Evolutionary conservation across 768 basidiomycete genomes (phyloP), one percentile per base, ranked within the genome.

Genomic region (Leccinum uliginosum): DNA sequence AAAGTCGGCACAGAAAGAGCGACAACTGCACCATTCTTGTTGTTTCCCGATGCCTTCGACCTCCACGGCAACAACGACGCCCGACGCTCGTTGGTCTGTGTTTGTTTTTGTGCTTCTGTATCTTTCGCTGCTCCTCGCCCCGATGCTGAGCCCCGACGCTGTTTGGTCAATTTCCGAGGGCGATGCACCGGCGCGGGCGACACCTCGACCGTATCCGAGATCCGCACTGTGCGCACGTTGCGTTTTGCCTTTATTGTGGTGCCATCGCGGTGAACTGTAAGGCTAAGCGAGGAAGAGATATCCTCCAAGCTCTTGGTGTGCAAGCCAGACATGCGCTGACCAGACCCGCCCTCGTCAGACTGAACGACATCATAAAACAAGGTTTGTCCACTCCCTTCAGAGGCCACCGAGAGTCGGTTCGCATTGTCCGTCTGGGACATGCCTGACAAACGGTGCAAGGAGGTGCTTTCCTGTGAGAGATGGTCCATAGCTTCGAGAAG

Each of bases 401-500:
- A 72, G 0, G 54, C 48, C 2, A 61, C 35, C 0, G 68, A 70
- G 48, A 72, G 60, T 1, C 68, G 63, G 15, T 65, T 66, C 32
- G 30, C 24, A 2, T 12, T 49, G 8, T 63, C 58, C 0, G 34
- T 11, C 23, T 58, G 64, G 15, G 62, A 58, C 15, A 34, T 27
- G 9, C 26, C 46, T 1, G 65, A 56, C 30, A 53, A 46, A 43
- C 44, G 55, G 7, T 57, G 43, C 15, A 30, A 12, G 40, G 50
- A 8, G 1, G 35, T 12, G 43, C 38, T 29, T 51, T 64, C 65
- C n/a, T 67, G 66, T 1, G 66, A 67, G 4, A 67, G 59, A 30
- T 53, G 65, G 24, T 68, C 62, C 63, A 68, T 53, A 5, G 70
- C 68, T 50, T 70, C 68, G 3, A 70, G 46, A 23, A 70, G 62